Base-by-base conservation (phyloP, 768 basidiomycete genomes). In the Tephrocybe sp. region DNA sequence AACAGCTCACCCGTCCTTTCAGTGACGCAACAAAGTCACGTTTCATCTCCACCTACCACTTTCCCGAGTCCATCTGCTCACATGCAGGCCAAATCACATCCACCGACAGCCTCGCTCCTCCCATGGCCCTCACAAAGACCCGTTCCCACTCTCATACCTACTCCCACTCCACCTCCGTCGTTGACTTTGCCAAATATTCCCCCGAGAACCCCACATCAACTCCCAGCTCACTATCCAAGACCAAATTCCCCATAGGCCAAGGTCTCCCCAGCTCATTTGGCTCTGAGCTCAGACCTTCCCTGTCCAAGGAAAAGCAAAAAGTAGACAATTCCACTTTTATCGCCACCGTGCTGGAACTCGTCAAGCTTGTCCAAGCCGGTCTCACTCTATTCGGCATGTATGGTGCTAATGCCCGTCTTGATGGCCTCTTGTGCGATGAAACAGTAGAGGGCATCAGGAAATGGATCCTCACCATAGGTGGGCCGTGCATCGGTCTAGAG, bases 21-120 rank as follows among this genome's bases (percentile, higher is more conserved):
- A 91, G 87, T 54, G 87, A 92, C 53, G 74, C 86, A 0, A 89
- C 89, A 1, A 88, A 89, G 60, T 86, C 89, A 50, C 83, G 89
- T 34, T 92, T 92, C 70, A 77, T 83, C 31, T 79, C 81, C 26
- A 79, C 80, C 30, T 92, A 89, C 62, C 77, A 78, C 56, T 70
- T 92, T 40, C 66, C 69, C 25, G 78, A 87, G 49, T 59, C 58
- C 13, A 62, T 65, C 38, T 51, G 58, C 53, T 47, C 59, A 25
- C 47, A 59, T 27, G 48, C 53, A n/a, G 28, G 60, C 48, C 39
- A 53, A n/a, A 44, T 61, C 31, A 52, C 66, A 11, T 56, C 65
- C 26, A 48, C 58, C 22, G 64, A 62, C 22, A 47, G 51, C 47
- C 60, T 58, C 44, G 44, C 55, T 8, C 41, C 53, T 24, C 54